Evolutionary conservation across 768 basidiomycete genomes (phyloP), one percentile per base, ranked within the genome.

Genomic region (Trametes punicea): DNA sequence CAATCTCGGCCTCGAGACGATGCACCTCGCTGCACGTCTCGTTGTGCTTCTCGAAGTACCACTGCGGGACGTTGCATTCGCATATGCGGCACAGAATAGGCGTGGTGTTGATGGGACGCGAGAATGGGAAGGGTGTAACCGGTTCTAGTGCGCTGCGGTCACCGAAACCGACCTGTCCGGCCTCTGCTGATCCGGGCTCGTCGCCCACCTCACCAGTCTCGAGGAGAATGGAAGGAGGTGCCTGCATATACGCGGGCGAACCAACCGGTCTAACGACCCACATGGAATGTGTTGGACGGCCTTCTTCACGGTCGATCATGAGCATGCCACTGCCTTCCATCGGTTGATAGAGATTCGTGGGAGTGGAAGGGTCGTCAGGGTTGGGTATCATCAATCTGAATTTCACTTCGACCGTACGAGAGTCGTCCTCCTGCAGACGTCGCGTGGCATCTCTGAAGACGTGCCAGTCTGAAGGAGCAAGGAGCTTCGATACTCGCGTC

Each of bases 41-140:
- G 80, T 93, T 98, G 76, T 99, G 97, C 75, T 98, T 98, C 75
- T 98, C 97, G 70, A 99, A 99, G 76, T 94, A 99, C 97, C 97
- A 99, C 59, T 96, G 90, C 2, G 96, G 95, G 55, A 98, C 90
- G 63, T 90, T 87, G 67, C 89, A 85, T 73, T 99, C 97, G 77
- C 97, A 99, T 60, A 99, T 99, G 27, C 97, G 90, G 74, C 97
- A 98, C 20, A 99, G 79, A 47, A 98, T 90, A 26, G 81, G 85
- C 57, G 90, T 84, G 23, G 81, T 84, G 66, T 85, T 87, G 72
- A 98, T 88, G 21, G 88, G 84, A 20, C 84, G 81, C 40, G 77
- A 76, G 69, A 88, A 85, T 7, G 91, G 88, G 70, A 95, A 90
- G 3, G 87, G 84, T 2, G 83, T 84, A 38, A 77, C 70, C 9